These are phyloP conservation scores for Linaria vulgaris DNA, from an alignment of 257 asterid genomes.

Conservation along the genomic window DNA sequence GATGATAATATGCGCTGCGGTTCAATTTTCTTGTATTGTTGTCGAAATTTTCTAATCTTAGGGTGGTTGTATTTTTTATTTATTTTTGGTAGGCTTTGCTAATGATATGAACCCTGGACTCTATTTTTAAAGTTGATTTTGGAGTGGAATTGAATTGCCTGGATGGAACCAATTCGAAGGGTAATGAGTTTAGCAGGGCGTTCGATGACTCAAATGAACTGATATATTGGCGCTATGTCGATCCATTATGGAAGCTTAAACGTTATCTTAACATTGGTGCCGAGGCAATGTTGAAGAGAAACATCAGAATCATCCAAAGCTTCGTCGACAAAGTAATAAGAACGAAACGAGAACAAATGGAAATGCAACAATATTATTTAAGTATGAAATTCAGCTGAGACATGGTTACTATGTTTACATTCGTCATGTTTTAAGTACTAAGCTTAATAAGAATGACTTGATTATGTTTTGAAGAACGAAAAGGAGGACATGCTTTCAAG, in stretches of 20 bases:
- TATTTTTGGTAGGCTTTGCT: slow-evolving; percentile 67
- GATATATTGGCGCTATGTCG: slow-evolving; percentile 56
- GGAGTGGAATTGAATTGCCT: slow-evolving; percentile 69
- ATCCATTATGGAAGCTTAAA: slow-evolving; percentile 66
- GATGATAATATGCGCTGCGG: neutral
- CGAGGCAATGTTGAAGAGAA: slow-evolving; percentile 57
- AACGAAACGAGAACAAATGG: slow-evolving; percentile 47
- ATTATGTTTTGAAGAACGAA: slow-evolving; percentile 43
- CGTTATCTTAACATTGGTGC: slow-evolving; percentile 51
- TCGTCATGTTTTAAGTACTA: neutral
- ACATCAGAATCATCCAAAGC: slow-evolving; percentile 43
- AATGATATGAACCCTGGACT: slow-evolving; percentile 69
- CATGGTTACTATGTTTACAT: too few species aligned
- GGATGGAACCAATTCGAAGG: slow-evolving; percentile 48
- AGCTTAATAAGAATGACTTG: neutral
- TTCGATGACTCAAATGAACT: slow-evolving; percentile 69
- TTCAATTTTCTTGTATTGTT: neutral
- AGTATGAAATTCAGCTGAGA: slow-evolving; percentile 16
- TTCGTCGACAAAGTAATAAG: slow-evolving; percentile 55
- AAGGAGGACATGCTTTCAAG: slow-evolving; percentile 76
- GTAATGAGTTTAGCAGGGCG: slow-evolving; percentile 51
- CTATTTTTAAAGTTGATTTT: slow-evolving; percentile 75
- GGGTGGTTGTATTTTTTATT: neutral
- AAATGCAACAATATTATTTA: slow-evolving; percentile 37
- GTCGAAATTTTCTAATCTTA: neutral